Percentiles rank a stretch among this genome's conserved stretches.
Evolutionary conservation across 2,329 filamentous ascomycete genomes (phyloP).

Genomic region (Paracoccidioides brasiliensis): DNA sequence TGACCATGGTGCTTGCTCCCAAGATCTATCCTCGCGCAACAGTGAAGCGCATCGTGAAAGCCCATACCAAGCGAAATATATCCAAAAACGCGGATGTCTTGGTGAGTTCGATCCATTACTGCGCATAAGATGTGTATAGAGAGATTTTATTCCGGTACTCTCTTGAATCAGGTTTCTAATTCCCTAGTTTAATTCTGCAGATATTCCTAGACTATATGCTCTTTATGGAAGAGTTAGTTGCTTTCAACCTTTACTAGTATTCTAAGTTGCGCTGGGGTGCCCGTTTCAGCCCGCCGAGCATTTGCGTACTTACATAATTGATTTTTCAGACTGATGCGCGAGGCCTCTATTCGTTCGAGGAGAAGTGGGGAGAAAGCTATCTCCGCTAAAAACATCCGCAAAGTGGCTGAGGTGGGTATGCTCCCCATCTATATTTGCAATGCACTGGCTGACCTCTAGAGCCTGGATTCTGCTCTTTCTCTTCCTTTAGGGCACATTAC

Average conservation of each 20-base stretch:
- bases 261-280: not conserved
- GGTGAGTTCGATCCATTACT: conserved; percentile 37
- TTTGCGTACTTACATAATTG: not conserved
- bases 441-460: not conserved
- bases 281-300: not conserved
- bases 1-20: conserved; percentile 48
- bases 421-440: conserved; percentile 1
- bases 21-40: conserved; percentile 75
- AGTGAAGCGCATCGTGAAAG: conserved; percentile 80
- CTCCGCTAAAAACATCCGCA: conserved; percentile 62
- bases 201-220: conserved; percentile 75
- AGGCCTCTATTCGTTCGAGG: conserved; percentile 64
- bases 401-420: conserved; percentile 55
- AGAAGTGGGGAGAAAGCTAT: conserved; percentile 59
- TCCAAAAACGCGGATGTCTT: conserved; percentile 79
- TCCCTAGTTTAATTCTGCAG: conserved; percentile 33
- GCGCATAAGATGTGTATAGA: not conserved
- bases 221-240: conserved; percentile 54
- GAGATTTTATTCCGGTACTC: not conserved
- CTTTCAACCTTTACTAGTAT: not conserved
- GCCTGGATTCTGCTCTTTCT: conserved; percentile 1
- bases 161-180: not conserved
- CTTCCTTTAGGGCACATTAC: conserved; percentile 44
- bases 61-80: conserved; percentile 65
- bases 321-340: conserved; percentile 54